Percentiles rank a stretch among this genome's conserved stretches.
phyloP scores from a whole-genome alignment of 805 yeast species.

The Candida lessepsii region DNA sequence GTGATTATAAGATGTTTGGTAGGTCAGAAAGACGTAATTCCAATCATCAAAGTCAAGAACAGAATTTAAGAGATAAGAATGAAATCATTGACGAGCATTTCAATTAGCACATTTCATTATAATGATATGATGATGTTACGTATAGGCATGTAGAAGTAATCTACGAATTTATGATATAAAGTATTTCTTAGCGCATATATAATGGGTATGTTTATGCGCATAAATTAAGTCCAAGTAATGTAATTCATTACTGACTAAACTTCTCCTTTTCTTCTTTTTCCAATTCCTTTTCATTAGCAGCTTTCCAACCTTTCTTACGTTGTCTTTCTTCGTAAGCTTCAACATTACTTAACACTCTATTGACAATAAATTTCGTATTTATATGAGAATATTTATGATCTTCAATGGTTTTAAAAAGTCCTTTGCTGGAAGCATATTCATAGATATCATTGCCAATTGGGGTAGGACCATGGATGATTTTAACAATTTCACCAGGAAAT shows the following conservation, averaged over 20 bases:
- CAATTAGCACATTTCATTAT: too few species aligned
- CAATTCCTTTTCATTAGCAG: slow-evolving; percentile 42
- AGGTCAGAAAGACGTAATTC: slow-evolving; percentile 37
- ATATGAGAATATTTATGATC: slow-evolving; percentile 62
- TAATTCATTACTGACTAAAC: too few species aligned
- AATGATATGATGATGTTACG: too few species aligned
- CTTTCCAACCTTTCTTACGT: slow-evolving; percentile 79
- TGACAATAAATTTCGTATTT: slow-evolving; percentile 68
- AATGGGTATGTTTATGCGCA: too few species aligned
- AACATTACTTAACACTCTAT: slow-evolving; percentile 68
- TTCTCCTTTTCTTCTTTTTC: slow-evolving; percentile 19
- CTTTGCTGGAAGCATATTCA: slow-evolving; percentile 27
- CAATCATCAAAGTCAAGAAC: slow-evolving; percentile 36
- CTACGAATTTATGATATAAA: too few species aligned
- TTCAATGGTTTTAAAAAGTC: slow-evolving; percentile 43
- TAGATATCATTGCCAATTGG: slow-evolving; percentile 35
- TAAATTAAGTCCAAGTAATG: too few species aligned
- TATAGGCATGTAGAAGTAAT: too few species aligned
- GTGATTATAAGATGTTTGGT: slow-evolving; percentile 23
- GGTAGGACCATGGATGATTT: slow-evolving; percentile 62
- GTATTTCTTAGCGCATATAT: too few species aligned
- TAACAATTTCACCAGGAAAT: slow-evolving; percentile 37
- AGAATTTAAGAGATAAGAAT: slow-evolving; percentile 19
- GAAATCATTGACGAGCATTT: slow-evolving; percentile 9
- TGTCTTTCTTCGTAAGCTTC: slow-evolving; percentile 83